Base-by-base conservation (phyloP, 352 stramenopile genomes). In the Phytophthora melonis region DNA sequence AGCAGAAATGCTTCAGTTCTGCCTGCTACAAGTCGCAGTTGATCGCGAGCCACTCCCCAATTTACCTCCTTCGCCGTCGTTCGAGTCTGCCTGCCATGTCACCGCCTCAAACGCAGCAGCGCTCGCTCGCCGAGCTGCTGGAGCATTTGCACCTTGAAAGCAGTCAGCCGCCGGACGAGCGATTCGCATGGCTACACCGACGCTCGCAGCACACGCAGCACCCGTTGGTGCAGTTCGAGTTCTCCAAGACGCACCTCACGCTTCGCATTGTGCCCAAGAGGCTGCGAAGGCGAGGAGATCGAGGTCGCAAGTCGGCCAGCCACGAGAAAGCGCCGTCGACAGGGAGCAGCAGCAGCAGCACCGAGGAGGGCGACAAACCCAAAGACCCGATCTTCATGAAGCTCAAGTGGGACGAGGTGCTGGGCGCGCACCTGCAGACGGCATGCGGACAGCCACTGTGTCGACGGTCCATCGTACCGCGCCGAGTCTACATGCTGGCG, bases 361-460 rank as follows among this genome's bases (percentile, higher is more conserved):
- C 68, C 1, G 63, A 72, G 3, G 63, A 72, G 36, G 10, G 32
- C 5, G 68, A 76, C 18, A 64, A 63, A n/a, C 32, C 64, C 0
- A 0, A 25, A 41, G 52, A 72, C 50, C 32, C 41, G 0, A 34
- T 72, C 19, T 72, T 72, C 52, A 60, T 76, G 39, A 52, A 69
- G 25, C 64, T 88, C 43, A 27, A 52, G 19, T 90, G 83, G 83
- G 57, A 63, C 5, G 83, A 90, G 36, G 81, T 90, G 19, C 75
- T 90, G 2, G 83, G 83, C 32, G 81, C 69, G 3, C 81, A 88
- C 61, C 61, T 90, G 45, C 63, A 82, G 55, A 86, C 75, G 7
- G 70, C 74, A 9, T 69, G 71, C 19, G 80, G 80, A 18, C 69
- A 83, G 45, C 78, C 78, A n/a, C 53, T 90, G 52, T 58, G 56